A percentile compares a stretch with the other conserved stretches of the same genome.
Evolutionary conservation across 2,329 filamentous ascomycete species (phyloP).

Genomic region (Penicillium nordicum): DNA sequence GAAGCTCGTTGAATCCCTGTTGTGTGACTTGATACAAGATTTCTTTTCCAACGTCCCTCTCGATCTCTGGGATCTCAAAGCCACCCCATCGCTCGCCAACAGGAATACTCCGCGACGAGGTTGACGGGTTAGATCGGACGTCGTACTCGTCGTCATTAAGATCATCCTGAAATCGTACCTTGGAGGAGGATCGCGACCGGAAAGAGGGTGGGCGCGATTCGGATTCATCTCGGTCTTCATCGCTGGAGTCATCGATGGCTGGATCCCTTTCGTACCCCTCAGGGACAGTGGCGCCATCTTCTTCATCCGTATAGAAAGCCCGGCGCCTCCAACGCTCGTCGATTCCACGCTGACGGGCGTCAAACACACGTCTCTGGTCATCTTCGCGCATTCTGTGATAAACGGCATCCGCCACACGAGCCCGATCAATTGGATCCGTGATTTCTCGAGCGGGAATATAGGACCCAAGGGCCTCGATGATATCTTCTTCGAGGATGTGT

Average conservation of each 20-base stretch:
- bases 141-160: conserved; percentile 66
- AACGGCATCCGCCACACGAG: conserved; percentile 38
- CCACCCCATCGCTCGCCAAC: conserved; percentile 68
- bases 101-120: conserved; percentile 67
- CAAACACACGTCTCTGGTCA: conserved; percentile 36
- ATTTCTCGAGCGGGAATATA: conserved; percentile 43
- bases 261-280: conserved; percentile 55
- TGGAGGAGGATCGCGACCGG: conserved; percentile 71
- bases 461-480: conserved; percentile 42
- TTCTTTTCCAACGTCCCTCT: conserved; percentile 79
- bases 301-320: conserved; percentile 79
- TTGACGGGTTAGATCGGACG: conserved; percentile 66
- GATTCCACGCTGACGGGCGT: conserved; percentile 45
- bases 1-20: conserved; percentile 86
- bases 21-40: conserved; percentile 89
- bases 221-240: conserved; percentile 50
- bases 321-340: conserved; percentile 72
- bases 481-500: conserved; percentile 40
- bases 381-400: conserved; percentile 40
- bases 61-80: conserved; percentile 73
- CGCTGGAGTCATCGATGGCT: conserved; percentile 43
- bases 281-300: conserved; percentile 69
- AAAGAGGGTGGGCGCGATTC: conserved; percentile 45
- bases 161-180: conserved; percentile 73
- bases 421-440: conserved; percentile 41